Evolutionary conservation across 805 yeast species (phyloP).

Genomic region (Teunomyces aglyptinius): DNA sequence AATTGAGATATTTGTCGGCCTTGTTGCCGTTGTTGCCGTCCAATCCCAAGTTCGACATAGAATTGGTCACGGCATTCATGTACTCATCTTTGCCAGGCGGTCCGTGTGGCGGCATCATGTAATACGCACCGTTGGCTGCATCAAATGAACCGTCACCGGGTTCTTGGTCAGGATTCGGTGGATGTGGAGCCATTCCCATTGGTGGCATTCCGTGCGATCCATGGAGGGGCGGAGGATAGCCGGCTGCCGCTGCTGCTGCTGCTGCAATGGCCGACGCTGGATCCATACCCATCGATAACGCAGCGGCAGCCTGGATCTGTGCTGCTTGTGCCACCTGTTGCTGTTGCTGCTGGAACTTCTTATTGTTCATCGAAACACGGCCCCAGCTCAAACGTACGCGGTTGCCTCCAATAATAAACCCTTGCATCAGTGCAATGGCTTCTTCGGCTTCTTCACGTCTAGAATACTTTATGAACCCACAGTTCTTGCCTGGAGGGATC

Average conservation of each 20-base stretch:
- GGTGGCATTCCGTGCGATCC: constrained; percentile 1
- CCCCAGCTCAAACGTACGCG: constrained; percentile 90
- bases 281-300: constrained; percentile 39
- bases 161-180: constrained; percentile 8
- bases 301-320: constrained; percentile 38
- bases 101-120: constrained; percentile 5
- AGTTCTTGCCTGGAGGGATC: constrained; percentile 77
- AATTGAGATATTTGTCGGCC: constrained; percentile 9
- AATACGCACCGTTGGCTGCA: constrained; percentile 1
- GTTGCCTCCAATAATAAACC: constrained; percentile 81
- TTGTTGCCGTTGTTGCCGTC: constrained; percentile 7
- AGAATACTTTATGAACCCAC: constrained; percentile 85
- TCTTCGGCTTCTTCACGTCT: constrained; percentile 79
- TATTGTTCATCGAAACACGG: constrained; percentile 41
- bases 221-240: constrained; percentile 11
- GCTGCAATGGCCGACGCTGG: constrained; percentile 30
- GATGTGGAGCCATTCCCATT: constrained; percentile 8
- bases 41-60: constrained; percentile 8
- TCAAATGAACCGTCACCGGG: not conserved
- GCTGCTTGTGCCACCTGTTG: constrained; percentile 32
- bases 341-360: constrained; percentile 32
- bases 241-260: constrained; percentile 24
- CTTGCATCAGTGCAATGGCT: constrained; percentile 86
- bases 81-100: constrained; percentile 9
- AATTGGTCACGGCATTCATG: constrained; percentile 12